Evolutionary conservation across 1,284 basidiomycete species (phyloP), one percentile per base, ranked within the genome.

Genomic region (Pyrrhoderma noxium): DNA sequence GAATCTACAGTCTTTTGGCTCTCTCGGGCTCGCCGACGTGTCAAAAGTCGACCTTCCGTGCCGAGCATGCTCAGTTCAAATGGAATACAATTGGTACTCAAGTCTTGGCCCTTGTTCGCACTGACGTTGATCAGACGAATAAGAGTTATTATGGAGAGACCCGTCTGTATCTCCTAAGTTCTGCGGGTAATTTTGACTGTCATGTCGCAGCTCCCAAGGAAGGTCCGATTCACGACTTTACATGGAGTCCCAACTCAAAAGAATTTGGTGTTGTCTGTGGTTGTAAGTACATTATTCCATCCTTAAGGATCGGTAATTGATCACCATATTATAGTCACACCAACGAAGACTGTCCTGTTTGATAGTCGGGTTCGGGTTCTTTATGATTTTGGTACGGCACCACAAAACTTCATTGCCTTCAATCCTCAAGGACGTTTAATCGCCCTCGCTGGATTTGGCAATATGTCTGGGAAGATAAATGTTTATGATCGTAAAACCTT

Each of bases 131-230:
- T 67, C 90, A 91, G 66, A 89, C 91, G 31, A 95, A 95, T 69
- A 97, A 92, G 76, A 94, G 87, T 61, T 99, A 99, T 69, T 99
- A 98, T 60, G 96, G 95, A 54, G 94, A 98, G 73, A 96, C 93
- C 8, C 91, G 93, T 58, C 73, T 99, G 60, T 98, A 96, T 68
- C 78, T 98, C 44, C 80, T 98, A 59, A 91, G 85, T 56, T 84
- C 93, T n/a, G 85, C 90, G n/a, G 94, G 95, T 35, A 89, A 90
- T 59, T 98, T 94, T 60, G 94, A 98, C 66, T 93, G 91, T 65
- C 78, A 92, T 22, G 88, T 99, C 34, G 80, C 84, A 3, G 75
- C 98, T 37, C 94, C 98, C 72, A 97, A 96, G 72, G 94, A 98
- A 58, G 96, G 96, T 1, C 93, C 93, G 1, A 93, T 99, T 58